These are phyloP conservation scores for Trypanosoma boissoni DNA, from an alignment of 208 protist genomes.

Conservation along the genomic window DNA sequence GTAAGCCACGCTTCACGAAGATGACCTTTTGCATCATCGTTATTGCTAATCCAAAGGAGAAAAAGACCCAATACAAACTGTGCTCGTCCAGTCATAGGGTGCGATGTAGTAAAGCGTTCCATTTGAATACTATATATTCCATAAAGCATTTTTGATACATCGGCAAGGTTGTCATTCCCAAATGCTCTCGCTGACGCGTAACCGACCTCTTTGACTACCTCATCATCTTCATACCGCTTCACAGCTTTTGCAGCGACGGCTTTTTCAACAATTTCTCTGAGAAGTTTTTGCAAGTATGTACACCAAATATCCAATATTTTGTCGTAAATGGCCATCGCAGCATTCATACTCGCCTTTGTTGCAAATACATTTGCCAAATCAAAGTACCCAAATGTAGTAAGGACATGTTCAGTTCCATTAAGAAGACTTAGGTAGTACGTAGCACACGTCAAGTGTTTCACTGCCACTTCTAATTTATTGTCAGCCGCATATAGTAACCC, in stretches of 20 bases:
- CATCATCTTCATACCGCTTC: constrained; percentile 69
- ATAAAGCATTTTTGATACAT: constrained; percentile 85
- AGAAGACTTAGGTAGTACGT: constrained; percentile 84
- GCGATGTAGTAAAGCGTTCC: constrained; percentile 60
- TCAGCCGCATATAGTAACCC: constrained; percentile 86
- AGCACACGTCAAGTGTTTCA: constrained; percentile 79
- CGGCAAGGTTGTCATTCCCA: constrained; percentile 74
- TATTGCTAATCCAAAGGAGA: constrained; percentile 76
- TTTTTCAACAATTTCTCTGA: constrained; percentile 62
- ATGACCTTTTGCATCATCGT: constrained; percentile 44
- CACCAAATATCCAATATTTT: constrained; percentile 87
- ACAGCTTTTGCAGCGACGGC: constrained; percentile 42
- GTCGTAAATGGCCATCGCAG: constrained; percentile 86
- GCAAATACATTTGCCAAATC: constrained; percentile 90
- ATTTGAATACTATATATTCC: constrained; percentile 82
- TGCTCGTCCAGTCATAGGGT: constrained; percentile 68
- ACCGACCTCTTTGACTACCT: constrained; percentile 34
- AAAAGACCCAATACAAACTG: constrained; percentile 82
- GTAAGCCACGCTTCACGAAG: constrained; percentile 36
- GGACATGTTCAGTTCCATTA: constrained; percentile 71
- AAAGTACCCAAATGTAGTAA: constrained; percentile 90
- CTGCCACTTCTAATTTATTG: constrained; percentile 72
- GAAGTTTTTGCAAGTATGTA: constrained; percentile 34
- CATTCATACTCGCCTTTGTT: constrained; percentile 82
- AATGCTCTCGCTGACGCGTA: constrained; percentile 68